Percentiles rank a stretch among this genome's conserved stretches.
These are phyloP conservation scores for Exophiala viscosa DNA, from an alignment of 2,329 filamentous ascomycete species.

Conservation along the genomic window DNA sequence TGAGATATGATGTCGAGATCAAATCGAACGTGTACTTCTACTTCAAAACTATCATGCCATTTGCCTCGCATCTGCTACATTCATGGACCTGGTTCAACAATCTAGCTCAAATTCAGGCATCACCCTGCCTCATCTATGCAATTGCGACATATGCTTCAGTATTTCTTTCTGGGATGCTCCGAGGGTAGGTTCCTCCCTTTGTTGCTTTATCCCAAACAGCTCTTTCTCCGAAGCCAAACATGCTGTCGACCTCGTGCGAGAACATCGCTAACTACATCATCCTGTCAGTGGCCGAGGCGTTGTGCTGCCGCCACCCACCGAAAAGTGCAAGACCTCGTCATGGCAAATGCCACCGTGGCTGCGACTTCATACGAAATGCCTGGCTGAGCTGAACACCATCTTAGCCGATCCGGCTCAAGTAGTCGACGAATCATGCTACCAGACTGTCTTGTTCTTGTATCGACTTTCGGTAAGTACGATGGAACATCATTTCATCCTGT, in stretches of 20 bases:
- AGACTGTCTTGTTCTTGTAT: conserved; percentile 20
- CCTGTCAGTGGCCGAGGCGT: conserved; percentile 13
- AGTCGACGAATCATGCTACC: conserved; percentile 17
- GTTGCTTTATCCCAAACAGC: too few species aligned
- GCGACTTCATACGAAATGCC: conserved; percentile 18
- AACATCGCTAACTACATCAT: background rate
- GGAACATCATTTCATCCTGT: background rate
- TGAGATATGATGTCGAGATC: conserved; percentile 11
- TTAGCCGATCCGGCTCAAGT: conserved; percentile 5
- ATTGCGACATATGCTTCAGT: conserved; percentile 18
- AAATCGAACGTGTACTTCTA: conserved; percentile 18
- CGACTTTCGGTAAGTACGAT: conserved; percentile 17
- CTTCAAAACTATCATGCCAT: conserved; percentile 17
- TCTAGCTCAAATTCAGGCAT: conserved; percentile 17
- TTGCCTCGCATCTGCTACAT: conserved; percentile 14
- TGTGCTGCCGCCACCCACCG: conserved; percentile 16
- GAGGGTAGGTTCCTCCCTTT: background rate
- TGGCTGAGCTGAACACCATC: conserved; percentile 15
- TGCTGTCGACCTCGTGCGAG: background rate
- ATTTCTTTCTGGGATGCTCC: conserved; percentile 18
- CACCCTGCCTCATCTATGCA: conserved; percentile 17
- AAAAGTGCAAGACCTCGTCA: conserved; percentile 5
- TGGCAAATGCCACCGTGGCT: conserved; percentile 22
- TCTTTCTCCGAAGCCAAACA: background rate
- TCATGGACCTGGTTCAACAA: conserved; percentile 21